Evolutionary conservation across 169 alveolate genomes (phyloP).

Genomic region (Plasmodium falciparum): DNA sequence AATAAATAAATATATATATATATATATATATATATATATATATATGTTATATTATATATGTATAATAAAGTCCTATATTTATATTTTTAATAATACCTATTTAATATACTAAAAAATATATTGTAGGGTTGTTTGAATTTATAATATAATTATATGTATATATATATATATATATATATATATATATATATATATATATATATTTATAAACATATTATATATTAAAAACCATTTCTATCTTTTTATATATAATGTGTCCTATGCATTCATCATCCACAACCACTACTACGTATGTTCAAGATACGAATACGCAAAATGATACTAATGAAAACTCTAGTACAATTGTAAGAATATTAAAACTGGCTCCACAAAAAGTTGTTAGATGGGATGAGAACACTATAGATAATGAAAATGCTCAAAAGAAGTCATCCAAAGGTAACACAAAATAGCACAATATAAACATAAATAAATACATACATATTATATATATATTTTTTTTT

Average conservation of each 20-base stretch:
- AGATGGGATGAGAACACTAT: conserved; percentile 67
- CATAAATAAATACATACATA: not conserved
- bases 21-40: no score
- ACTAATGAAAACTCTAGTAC: conserved; percentile 37
- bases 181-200: not conserved
- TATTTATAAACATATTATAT: conserved; percentile 13
- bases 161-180: conserved; percentile 12
- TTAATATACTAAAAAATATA: no score
- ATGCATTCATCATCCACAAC: conserved; percentile 46
- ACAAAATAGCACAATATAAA: not conserved
- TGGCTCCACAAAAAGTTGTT: conserved; percentile 67
- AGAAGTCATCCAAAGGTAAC: conserved; percentile 73
- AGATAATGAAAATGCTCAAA: conserved; percentile 69
- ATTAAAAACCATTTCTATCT: not conserved
- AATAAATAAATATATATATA: no score
- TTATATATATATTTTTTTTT: not conserved
- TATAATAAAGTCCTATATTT: no score
- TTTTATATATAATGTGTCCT: conserved; percentile 52
- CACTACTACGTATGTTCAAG: conserved; percentile 72
- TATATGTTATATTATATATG: no score
- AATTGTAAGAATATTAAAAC: conserved; percentile 55
- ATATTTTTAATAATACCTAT: no score
- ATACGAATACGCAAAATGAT: conserved; percentile 25
- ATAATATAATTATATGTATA: not conserved
- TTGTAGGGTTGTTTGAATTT: not conserved